Evolutionary conservation across 148 eudicot genomes (phyloP).

Genomic region (Spergularia bocconei): DNA sequence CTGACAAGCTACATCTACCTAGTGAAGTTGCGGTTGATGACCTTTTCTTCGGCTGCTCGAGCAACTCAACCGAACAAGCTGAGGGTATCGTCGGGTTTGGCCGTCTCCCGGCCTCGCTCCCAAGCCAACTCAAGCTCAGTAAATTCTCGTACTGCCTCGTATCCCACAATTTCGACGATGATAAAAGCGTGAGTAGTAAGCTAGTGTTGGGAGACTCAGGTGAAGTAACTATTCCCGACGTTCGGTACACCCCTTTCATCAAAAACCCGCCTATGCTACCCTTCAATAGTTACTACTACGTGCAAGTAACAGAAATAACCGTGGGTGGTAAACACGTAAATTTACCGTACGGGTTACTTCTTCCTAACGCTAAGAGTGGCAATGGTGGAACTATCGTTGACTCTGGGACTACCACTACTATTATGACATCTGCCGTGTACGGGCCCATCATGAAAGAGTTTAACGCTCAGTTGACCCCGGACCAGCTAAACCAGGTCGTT

Average conservation of each 20-base stretch:
- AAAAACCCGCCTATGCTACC: constrained; percentile 35
- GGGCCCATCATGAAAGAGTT: background rate
- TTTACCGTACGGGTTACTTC: constrained; percentile 36
- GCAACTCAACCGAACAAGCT: constrained; percentile 23
- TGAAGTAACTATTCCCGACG: background rate
- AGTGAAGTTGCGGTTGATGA: constrained; percentile 12
- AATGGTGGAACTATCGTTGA: constrained; percentile 60
- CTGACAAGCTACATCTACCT: constrained; percentile 43
- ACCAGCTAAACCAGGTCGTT: constrained; percentile 35
- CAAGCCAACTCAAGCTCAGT: constrained; percentile 31
- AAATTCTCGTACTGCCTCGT: constrained; percentile 49
- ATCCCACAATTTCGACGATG: constrained; percentile 57
- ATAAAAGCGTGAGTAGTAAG: constrained; percentile 30
- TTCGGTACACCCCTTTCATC: constrained; percentile 50
- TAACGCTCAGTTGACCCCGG: constrained; percentile 40
- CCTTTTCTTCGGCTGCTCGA: constrained; percentile 61
- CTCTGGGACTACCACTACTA: constrained; percentile 68
- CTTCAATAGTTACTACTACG: constrained; percentile 50
- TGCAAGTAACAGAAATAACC: constrained; percentile 40
- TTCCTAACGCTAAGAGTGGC: constrained; percentile 20
- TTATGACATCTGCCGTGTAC: constrained; percentile 37
- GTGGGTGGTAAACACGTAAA: constrained; percentile 44
- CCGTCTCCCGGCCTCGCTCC: constrained; percentile 37
- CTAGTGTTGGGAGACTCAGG: constrained; percentile 29
- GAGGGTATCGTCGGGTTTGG: constrained; percentile 48